Conservation (phyloP, 805 yeast genomes). For the Nakazawaea wyomingensis region DNA sequence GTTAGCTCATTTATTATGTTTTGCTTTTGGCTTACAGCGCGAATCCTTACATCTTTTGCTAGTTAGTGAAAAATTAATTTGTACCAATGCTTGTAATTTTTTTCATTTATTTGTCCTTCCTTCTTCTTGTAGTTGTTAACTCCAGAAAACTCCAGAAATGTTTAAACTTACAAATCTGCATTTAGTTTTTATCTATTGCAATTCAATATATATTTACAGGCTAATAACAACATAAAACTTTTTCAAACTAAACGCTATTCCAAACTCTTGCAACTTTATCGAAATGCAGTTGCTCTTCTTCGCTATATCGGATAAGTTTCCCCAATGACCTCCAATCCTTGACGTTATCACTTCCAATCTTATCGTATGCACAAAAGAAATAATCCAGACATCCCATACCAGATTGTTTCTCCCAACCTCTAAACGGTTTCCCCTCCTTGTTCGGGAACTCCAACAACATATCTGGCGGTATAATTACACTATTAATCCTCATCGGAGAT, state of each 20-base stretch:
- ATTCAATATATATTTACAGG: too few species aligned
- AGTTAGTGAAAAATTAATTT: too few species aligned
- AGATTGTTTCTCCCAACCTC: constrained; percentile 39
- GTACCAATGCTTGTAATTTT: too few species aligned
- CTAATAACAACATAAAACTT: too few species aligned
- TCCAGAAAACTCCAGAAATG: too few species aligned
- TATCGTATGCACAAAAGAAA: constrained; percentile 8
- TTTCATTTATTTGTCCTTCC: too few species aligned
- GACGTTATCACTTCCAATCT: background rate
- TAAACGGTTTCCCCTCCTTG: constrained; percentile 39
- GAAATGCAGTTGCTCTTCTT: constrained; percentile 1
- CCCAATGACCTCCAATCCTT: constrained; percentile 3
- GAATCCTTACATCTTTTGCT: too few species aligned
- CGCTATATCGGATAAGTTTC: constrained; percentile 2
- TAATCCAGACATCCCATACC: constrained; percentile 12
- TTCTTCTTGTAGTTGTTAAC: too few species aligned
- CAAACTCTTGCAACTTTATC: constrained; percentile 1
- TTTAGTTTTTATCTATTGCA: too few species aligned
- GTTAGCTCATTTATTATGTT: too few species aligned
- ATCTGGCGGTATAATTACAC: constrained; percentile 46
- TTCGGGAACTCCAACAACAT: constrained; percentile 32
- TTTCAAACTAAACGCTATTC: background rate
- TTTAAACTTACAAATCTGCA: too few species aligned
- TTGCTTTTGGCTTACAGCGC: too few species aligned
- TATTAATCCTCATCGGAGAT: constrained; percentile 33